phyloP scores from a whole-genome alignment of 331 rosid genomes.

The Erythrophleum ivorense region DNA sequence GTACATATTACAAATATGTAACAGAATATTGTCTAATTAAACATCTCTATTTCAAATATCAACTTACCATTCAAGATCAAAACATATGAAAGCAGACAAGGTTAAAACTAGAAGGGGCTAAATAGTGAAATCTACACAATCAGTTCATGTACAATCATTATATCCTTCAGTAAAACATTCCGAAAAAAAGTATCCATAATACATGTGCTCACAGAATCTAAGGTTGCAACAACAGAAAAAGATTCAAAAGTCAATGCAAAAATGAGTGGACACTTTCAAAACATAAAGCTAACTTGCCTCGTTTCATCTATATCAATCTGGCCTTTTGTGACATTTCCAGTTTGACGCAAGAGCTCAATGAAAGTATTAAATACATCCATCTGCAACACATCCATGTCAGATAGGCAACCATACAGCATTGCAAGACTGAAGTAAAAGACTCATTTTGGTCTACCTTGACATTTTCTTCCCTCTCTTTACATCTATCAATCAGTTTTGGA shows the following conservation, averaged over 20 bases:
- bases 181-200: background rate
- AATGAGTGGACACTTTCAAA: slow-evolving; percentile 25
- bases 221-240: slow-evolving; percentile 13
- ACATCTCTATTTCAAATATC: slow-evolving; percentile 1
- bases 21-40: background rate
- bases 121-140: background rate
- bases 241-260: background rate
- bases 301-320: slow-evolving; percentile 80
- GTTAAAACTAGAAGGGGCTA: background rate
- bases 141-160: background rate
- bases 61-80: background rate
- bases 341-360: slow-evolving; percentile 95
- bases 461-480: slow-evolving; percentile 98
- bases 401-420: slow-evolving; percentile 35
- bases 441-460: slow-evolving; percentile 72
- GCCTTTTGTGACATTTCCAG: slow-evolving; percentile 97
- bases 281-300: slow-evolving; percentile 64
- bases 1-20: background rate
- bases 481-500: slow-evolving; percentile 96
- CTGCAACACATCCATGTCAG: slow-evolving; percentile 61
- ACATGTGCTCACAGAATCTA: background rate
- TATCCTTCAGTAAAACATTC: background rate
- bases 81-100: background rate
- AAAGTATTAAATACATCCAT: slow-evolving; percentile 96
- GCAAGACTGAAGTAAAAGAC: slow-evolving; percentile 28